Conservation (phyloP, 192 early-diverging fungal species). For the Coemansia sp. region DNA sequence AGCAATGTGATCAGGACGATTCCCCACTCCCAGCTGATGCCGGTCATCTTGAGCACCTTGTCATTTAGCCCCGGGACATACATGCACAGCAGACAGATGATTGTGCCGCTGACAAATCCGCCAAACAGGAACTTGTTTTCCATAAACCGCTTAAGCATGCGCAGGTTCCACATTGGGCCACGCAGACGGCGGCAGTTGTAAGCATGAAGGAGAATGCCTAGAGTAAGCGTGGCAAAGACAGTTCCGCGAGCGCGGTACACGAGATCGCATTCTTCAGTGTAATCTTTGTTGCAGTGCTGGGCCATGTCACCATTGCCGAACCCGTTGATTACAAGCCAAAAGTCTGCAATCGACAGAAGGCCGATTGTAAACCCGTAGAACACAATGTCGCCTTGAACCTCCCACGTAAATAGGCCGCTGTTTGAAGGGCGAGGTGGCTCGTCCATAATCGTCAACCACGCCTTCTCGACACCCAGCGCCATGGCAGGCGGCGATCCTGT, state of each 20-base stretch:
- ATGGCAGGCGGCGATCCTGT: conserved; percentile 79
- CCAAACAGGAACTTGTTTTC: conserved; percentile 57
- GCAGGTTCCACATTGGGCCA: conserved; percentile 58
- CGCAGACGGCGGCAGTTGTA: conserved; percentile 72
- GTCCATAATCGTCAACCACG: conserved; percentile 63
- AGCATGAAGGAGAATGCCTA: conserved; percentile 69
- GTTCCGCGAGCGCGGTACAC: conserved; percentile 72
- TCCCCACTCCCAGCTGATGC: conserved; percentile 75
- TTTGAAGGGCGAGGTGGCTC: conserved; percentile 65
- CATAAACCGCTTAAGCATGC: conserved; percentile 39
- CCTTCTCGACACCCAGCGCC: conserved; percentile 69
- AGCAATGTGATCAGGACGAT: conserved; percentile 58
- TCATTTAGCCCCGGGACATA: conserved; percentile 70
- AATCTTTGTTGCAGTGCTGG: conserved; percentile 57
- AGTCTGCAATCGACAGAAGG: conserved; percentile 60
- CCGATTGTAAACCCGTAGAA: conserved; percentile 69
- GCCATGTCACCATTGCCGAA: conserved; percentile 61
- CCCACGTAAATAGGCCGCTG: conserved; percentile 64
- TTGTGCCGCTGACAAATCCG: conserved; percentile 48
- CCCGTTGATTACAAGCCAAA: conserved; percentile 61
- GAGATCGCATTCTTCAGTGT: conserved; percentile 55
- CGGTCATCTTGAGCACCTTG: conserved; percentile 59
- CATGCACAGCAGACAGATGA: conserved; percentile 56
- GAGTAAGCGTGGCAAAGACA: conserved; percentile 67
- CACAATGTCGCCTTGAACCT: conserved; percentile 64